These are phyloP conservation scores for Hypomyces perniciosus DNA, from an alignment of 2,329 filamentous ascomycete species.

Conservation along the genomic window DNA sequence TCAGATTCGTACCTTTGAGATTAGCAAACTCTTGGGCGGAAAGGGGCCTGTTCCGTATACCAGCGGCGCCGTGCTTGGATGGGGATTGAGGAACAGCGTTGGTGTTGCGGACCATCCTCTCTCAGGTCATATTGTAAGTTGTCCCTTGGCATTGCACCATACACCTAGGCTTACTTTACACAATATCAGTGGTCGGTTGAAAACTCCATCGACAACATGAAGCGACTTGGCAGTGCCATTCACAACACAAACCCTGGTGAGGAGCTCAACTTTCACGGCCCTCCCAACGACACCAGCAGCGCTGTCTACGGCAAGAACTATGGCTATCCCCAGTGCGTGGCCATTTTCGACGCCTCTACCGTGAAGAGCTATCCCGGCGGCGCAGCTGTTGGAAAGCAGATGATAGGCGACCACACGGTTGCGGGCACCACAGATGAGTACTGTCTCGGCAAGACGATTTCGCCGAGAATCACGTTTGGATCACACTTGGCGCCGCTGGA, in stretches of 20 bases:
- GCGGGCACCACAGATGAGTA: conserved; percentile 17
- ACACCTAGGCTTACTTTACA: background rate
- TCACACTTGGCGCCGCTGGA: conserved; percentile 60
- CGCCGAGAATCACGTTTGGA: conserved; percentile 21
- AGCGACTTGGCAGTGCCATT: conserved; percentile 48
- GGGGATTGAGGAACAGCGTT: conserved; percentile 65
- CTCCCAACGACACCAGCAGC: conserved; percentile 31
- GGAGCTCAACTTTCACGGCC: conserved; percentile 65
- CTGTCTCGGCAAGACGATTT: conserved; percentile 16
- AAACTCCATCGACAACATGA: conserved; percentile 58
- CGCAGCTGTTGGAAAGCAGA: conserved; percentile 19
- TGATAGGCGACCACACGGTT: conserved; percentile 20
- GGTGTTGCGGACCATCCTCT: conserved; percentile 55
- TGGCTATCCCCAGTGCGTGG: conserved; percentile 59
- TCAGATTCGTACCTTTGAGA: conserved; percentile 49
- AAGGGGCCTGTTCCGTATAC: conserved; percentile 30
- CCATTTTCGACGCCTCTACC: conserved; percentile 43
- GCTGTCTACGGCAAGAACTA: conserved; percentile 41
- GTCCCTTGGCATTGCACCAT: background rate
- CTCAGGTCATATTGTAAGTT: conserved; percentile 36
- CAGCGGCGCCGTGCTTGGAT: conserved; percentile 45
- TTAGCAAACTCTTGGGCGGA: conserved; percentile 24
- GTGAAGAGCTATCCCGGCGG: conserved; percentile 29
- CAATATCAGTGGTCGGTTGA: conserved; percentile 47
- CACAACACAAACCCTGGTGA: conserved; percentile 64